Evolutionary conservation across 2,329 filamentous ascomycete genomes (phyloP), one percentile per base, ranked within the genome.

Genomic region (Aspergillus sp.): DNA sequence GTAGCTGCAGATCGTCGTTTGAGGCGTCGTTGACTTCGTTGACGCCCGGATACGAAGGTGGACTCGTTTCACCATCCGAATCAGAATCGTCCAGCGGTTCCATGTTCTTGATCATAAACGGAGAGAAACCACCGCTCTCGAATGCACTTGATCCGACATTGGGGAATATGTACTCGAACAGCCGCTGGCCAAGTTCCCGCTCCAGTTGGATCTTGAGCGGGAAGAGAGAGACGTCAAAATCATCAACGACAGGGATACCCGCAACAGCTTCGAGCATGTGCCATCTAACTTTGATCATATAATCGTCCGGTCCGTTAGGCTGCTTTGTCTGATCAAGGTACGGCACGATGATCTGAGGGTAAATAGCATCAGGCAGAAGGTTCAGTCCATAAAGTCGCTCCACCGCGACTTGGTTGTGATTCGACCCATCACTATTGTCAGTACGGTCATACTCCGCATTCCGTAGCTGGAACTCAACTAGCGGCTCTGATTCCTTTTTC

Each of bases 81-180:
- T 83, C 80, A 1, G 80, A 79, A 17, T 77, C 73, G 13, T 72
- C 72, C 19, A 77, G 62, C 0, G 77, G 73, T 50, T 82, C 79
- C 56, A 84, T 76, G 36, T 78, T 74, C 68, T 73, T 72, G 66
- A 80, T 75, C 69, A 78, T 73, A 54, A 80, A 76, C 30, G 79
- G 78, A 14, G 78, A 79, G 58, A 79, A 79, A 3, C 73, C 73
- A 16, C 75, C 73, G 48, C 68, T 71, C 53, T 79, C 78, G 49
- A 76, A 78, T 1, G 73, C 76, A 57, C 73, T 67, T 70, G 81
- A 73, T 69, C 86, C 86, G 60, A 89, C 83, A 10, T 88, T 90
- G 0, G 94, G 95, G 77, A 99, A 99, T 61, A 99, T 90, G 72
- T 99, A 99, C 73, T 96, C 92, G 61, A 99, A 96, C 2, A 99